Percentiles rank a stretch among this genome's conserved stretches.
Evolutionary conservation across 352 stramenopile species (phyloP).

Genomic region (Phytophthora crassamura): DNA sequence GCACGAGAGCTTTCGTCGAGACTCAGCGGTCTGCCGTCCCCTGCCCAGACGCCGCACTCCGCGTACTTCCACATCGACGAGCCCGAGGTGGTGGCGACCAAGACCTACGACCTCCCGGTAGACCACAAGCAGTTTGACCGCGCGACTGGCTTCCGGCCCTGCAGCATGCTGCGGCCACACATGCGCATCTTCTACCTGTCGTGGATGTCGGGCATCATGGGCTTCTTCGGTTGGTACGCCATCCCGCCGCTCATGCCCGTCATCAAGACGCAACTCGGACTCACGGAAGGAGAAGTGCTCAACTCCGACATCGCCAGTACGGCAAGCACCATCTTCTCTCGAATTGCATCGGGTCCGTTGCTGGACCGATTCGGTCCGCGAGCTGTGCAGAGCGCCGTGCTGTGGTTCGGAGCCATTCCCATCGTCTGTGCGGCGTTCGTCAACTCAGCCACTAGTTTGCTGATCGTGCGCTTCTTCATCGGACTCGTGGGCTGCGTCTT

Average conservation of each 20-base stretch:
- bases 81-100: slow-evolving; percentile 27
- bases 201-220: slow-evolving; percentile 93
- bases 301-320: slow-evolving; percentile 94
- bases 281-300: slow-evolving; percentile 89
- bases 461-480: slow-evolving; percentile 95
- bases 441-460: slow-evolving; percentile 68
- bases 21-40: slow-evolving; percentile 28
- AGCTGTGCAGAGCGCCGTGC: slow-evolving; percentile 78
- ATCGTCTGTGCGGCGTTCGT: slow-evolving; percentile 90
- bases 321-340: slow-evolving; percentile 92
- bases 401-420: slow-evolving; percentile 88
- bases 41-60: slow-evolving; percentile 25
- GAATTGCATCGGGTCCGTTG: slow-evolving; percentile 92
- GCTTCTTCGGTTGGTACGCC: slow-evolving; percentile 96
- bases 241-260: slow-evolving; percentile 94
- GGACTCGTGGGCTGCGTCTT: slow-evolving; percentile 95
- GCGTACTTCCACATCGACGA: slow-evolving; percentile 38
- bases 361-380: slow-evolving; percentile 93
- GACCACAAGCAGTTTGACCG: slow-evolving; percentile 68
- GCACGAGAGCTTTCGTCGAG: slow-evolving; percentile 27
- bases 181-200: slow-evolving; percentile 95
- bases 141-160: slow-evolving; percentile 80
- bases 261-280: slow-evolving; percentile 85
- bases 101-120: slow-evolving; percentile 56
- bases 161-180: slow-evolving; percentile 88